Percentiles rank a stretch among this genome's conserved stretches.
Evolutionary conservation across 2,329 filamentous ascomycete genomes (phyloP).

Genomic region (Chalara sp.): DNA sequence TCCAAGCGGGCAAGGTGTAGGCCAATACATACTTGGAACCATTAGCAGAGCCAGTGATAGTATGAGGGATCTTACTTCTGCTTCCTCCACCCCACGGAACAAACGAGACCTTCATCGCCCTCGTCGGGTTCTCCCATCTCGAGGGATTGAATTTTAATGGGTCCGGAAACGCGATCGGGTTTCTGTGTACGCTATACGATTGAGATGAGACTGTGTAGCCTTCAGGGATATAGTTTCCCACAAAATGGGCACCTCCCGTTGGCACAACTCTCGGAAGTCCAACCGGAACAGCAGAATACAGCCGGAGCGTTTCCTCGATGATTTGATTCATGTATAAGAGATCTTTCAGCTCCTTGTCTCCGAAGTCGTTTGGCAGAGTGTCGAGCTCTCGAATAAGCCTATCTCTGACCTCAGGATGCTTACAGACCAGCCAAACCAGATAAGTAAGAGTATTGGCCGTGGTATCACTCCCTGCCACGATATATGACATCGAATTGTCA

Average conservation of each 20-base stretch:
- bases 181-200: constrained; percentile 32
- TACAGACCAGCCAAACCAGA: neutral
- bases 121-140: constrained; percentile 31
- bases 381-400: neutral
- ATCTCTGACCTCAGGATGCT: neutral
- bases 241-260: constrained; percentile 21
- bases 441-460: constrained; percentile 3
- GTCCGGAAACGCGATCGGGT: constrained; percentile 27
- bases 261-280: constrained; percentile 25
- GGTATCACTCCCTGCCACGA: constrained; percentile 6
- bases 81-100: constrained; percentile 48
- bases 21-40: constrained; percentile 41
- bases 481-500: neutral
- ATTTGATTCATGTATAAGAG: constrained; percentile 27
- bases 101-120: constrained; percentile 40
- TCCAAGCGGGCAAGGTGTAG: constrained; percentile 51
- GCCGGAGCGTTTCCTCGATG: constrained; percentile 29
- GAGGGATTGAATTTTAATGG: constrained; percentile 31
- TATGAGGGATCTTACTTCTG: constrained; percentile 26
- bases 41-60: neutral
- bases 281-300: constrained; percentile 28
- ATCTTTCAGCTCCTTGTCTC: constrained; percentile 6
- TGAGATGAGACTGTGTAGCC: constrained; percentile 29
- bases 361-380: neutral
- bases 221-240: constrained; percentile 27